phyloP scores from a whole-genome alignment of 2,329 filamentous ascomycete species.

The Cryphonectria carpinicola region DNA sequence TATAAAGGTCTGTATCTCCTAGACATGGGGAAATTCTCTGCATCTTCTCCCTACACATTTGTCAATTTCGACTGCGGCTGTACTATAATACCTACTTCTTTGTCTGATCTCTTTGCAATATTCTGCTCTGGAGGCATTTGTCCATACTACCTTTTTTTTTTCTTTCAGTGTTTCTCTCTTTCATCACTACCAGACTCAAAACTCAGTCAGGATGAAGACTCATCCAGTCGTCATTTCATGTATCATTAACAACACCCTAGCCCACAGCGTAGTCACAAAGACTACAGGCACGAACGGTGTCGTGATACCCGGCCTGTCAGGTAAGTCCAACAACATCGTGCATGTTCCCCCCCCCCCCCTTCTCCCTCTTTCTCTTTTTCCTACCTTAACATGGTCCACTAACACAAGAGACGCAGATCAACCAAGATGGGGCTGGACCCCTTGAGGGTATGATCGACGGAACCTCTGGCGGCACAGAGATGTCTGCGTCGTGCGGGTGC shows the following conservation, averaged over 20 bases:
- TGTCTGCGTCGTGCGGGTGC: too few relatives aligned
- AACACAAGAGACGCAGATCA: too few relatives aligned
- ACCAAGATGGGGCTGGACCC: not conserved
- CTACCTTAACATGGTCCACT: too few relatives aligned
- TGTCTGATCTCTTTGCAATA: not conserved
- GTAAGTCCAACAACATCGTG: not conserved
- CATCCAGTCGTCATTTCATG: not conserved
- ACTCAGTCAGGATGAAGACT: not conserved
- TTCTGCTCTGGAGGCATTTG: too few relatives aligned
- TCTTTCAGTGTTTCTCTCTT: too few relatives aligned
- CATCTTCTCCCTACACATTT: not conserved
- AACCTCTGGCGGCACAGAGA: too few relatives aligned
- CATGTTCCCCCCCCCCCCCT: too few relatives aligned
- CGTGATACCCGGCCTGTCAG: slow-evolving; percentile 62
- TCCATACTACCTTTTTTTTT: too few relatives aligned
- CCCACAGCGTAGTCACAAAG: slow-evolving; percentile 61
- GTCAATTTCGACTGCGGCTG: not conserved
- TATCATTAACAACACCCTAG: slow-evolving; percentile 45
- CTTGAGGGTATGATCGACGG: too few relatives aligned
- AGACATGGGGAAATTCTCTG: not conserved
- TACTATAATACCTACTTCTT: not conserved
- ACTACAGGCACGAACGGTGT: slow-evolving; percentile 65
- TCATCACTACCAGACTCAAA: not conserved
- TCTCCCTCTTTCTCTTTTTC: too few relatives aligned
- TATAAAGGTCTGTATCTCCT: not conserved